Conservation (phyloP, 2,329 filamentous ascomycete species). For the Tetracladium maxilliforme region DNA sequence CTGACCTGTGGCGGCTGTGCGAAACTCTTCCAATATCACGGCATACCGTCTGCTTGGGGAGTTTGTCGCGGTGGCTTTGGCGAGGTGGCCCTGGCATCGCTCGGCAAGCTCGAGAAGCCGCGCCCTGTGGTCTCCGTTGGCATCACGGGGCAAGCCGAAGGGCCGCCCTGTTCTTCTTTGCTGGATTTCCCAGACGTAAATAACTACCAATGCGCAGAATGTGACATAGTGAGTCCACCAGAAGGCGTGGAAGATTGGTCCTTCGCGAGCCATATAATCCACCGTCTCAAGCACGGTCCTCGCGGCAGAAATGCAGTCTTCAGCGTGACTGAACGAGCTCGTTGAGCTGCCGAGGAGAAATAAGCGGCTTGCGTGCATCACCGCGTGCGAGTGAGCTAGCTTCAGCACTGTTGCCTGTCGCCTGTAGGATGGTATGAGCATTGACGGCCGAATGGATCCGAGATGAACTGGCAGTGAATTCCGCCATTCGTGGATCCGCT, state of each 20-base stretch:
- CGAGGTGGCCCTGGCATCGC: no score
- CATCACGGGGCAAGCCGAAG: slow-evolving; percentile 2
- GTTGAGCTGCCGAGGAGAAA: slow-evolving; percentile 31
- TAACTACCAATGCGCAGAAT: slow-evolving; percentile 35
- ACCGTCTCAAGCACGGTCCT: slow-evolving; percentile 26
- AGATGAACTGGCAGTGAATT: slow-evolving; percentile 24
- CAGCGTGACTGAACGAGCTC: slow-evolving; percentile 19
- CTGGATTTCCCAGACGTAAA: slow-evolving; percentile 39
- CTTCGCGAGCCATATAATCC: slow-evolving; percentile 21
- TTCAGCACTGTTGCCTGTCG: slow-evolving; percentile 36
- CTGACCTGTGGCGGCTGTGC: no score
- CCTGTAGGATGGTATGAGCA: slow-evolving; percentile 26
- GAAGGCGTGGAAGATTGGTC: slow-evolving; percentile 27
- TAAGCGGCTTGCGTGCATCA: slow-evolving; percentile 38
- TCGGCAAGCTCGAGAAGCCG: no score
- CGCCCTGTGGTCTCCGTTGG: slow-evolving; percentile 10
- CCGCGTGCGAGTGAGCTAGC: slow-evolving; percentile 36
- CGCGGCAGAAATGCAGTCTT: slow-evolving; percentile 30
- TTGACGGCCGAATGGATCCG: slow-evolving; percentile 25
- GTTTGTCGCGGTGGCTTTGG: no score
- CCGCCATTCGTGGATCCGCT: slow-evolving; percentile 23
- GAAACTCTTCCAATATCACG: no score
- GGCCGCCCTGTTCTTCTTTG: no score
- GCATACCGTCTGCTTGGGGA: no score
- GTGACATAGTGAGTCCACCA: slow-evolving; percentile 39